Evolutionary conservation across 495 filamentous ascomycete genomes (phyloP).

Genomic region (Poronia punctata): DNA sequence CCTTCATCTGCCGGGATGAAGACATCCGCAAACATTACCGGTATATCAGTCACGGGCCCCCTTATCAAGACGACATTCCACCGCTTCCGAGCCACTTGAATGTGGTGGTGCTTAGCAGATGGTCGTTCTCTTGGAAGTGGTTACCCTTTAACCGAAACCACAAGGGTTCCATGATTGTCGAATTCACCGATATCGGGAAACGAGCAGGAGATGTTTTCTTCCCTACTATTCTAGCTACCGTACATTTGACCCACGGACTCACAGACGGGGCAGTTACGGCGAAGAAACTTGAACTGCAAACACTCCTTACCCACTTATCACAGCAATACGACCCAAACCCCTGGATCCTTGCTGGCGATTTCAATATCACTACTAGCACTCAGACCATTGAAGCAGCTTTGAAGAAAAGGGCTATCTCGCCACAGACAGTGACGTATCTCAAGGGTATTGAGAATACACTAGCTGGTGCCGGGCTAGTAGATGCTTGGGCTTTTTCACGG

Average conservation of each 20-base stretch:
- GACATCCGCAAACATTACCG: constrained; percentile 41
- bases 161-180: constrained; percentile 43
- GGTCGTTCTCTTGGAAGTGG: constrained; percentile 42
- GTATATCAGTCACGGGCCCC: constrained; percentile 44
- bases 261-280: constrained; percentile 44
- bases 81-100: constrained; percentile 49
- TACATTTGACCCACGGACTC: constrained; percentile 49
- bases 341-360: constrained; percentile 52
- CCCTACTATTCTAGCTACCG: constrained; percentile 38
- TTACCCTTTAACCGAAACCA: constrained; percentile 40
- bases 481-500: constrained; percentile 37
- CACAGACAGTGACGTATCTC: constrained; percentile 25
- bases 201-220: constrained; percentile 8
- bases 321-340: constrained; percentile 25
- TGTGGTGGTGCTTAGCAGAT: constrained; percentile 44
- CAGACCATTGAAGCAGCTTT: constrained; percentile 43
- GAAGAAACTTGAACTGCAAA: constrained; percentile 42
- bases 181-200: constrained; percentile 29
- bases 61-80: constrained; percentile 36
- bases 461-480: constrained; percentile 27
- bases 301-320: constrained; percentile 35
- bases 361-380: constrained; percentile 48
- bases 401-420: constrained; percentile 36
- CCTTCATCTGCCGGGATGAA: constrained; percentile 37
- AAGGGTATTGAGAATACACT: constrained; percentile 28